Base-by-base conservation (phyloP, 208 protist genomes). In the Porcisia hertigi region DNA sequence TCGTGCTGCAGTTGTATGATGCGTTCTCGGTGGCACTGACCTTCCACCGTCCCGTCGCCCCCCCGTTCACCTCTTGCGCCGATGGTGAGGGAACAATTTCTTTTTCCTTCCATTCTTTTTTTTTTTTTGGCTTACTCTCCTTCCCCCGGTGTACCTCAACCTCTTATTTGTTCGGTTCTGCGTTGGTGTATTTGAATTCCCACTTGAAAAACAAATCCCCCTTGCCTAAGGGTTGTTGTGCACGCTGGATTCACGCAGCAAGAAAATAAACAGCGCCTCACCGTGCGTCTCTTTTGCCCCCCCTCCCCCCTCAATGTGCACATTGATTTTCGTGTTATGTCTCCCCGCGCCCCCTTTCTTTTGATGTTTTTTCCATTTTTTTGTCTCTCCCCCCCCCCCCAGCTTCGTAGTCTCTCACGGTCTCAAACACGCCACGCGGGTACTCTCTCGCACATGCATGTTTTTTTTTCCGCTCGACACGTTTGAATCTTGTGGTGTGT, bases 71-170 rank as follows among this genome's bases (percentile, higher is more conserved):
- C n/a, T 34, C 63, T 49, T 7, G 14, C 1, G 9, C 60, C 6
- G 11, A 20, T 71, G n/a, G 9, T 69, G 43, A 69, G 4, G 47
- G 47, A 14, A 52, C 5, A 12, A 12, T 5, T 52, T 52, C 11
- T 41, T 0, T 73, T 36, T 65, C 41, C 4, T 34, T 66, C 30
- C 59, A 11, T 71, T 30, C 16, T n/a, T 45, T 16, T 65, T 34
- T 76, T 23, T 57, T 54, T 71, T 36, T 77, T 57, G 25, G 20
- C 6, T 52, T 63, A 5, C 6, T 36, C 25, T 45, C 41, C 60
- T 57, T 80, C 63, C 45, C 12, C 74, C 73, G 18, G 16, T 73
- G 60, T 52, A 45, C 54, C 7, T 62, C 8, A 58, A 47, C 16
- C 43, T 75, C 57, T 65, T 77, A 53, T 14, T 60, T 25, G 30